A percentile compares a stretch with the other conserved stretches of the same genome.
These are phyloP conservation scores for Globisporangium apiculatum DNA, from an alignment of 352 stramenopile genomes.

Conservation along the genomic window DNA sequence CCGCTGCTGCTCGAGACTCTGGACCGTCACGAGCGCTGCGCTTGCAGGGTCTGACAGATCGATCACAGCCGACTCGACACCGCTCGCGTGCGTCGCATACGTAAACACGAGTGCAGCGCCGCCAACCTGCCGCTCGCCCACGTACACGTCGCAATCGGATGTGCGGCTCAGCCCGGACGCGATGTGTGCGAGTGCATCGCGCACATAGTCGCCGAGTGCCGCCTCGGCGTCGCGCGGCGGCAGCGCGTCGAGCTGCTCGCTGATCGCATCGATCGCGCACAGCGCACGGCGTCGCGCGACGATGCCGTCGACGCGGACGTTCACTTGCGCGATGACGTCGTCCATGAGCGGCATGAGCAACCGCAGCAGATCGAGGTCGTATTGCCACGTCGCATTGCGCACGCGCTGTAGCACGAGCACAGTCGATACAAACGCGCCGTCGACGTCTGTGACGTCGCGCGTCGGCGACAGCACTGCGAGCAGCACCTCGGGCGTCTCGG, in stretches of 20 bases:
- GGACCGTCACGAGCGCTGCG: constrained; percentile 29
- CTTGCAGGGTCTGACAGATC: constrained; percentile 20
- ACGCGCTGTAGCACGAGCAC: constrained; percentile 45
- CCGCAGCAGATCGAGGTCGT: constrained; percentile 50
- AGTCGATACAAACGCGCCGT: constrained; percentile 14
- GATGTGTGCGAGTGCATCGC: constrained; percentile 23
- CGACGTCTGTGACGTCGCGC: constrained; percentile 24
- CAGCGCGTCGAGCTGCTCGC: constrained; percentile 6
- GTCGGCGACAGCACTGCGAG: constrained; percentile 15
- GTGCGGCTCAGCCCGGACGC: constrained; percentile 18
- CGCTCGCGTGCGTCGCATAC: constrained; percentile 30
- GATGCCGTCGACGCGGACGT: constrained; percentile 40
- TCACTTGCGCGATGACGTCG: constrained; percentile 32
- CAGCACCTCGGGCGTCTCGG: constrained; percentile 13
- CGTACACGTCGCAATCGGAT: constrained; percentile 37
- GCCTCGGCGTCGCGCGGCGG: constrained; percentile 7
- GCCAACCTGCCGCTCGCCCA: constrained; percentile 28
- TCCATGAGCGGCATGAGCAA: constrained; percentile 36
- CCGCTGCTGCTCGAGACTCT: constrained; percentile 34
- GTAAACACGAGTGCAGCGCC: constrained; percentile 11
- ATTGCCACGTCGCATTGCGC: constrained; percentile 35
- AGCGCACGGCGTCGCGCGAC: constrained; percentile 25
- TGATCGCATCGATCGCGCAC: constrained; percentile 15
- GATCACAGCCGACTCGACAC: constrained; percentile 38
- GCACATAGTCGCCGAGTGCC: constrained; percentile 18